These are phyloP conservation scores for Ustilago xerochloae DNA, from an alignment of 1,284 basidiomycete genomes.

Conservation along the genomic window DNA sequence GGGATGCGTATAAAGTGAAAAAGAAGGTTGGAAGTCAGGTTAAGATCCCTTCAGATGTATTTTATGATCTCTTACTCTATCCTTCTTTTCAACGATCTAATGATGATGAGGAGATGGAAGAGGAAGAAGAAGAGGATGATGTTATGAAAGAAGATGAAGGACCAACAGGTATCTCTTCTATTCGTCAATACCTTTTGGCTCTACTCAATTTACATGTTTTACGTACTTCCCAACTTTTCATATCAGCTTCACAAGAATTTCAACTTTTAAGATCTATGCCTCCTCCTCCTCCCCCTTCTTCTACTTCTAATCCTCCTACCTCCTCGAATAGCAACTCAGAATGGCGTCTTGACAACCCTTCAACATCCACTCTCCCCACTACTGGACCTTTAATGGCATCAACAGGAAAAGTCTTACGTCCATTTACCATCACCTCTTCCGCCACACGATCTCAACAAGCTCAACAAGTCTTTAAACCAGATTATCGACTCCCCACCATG, in stretches of 20 bases:
- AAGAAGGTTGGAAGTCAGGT: background rate
- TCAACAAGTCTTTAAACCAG: constrained; percentile 84
- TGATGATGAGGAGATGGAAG: constrained; percentile 42
- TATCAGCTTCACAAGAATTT: constrained; percentile 54
- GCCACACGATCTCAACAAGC: constrained; percentile 73
- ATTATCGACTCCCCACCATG: constrained; percentile 93
- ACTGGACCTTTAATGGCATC: constrained; percentile 56
- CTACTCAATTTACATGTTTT: constrained; percentile 59
- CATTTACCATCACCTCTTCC: constrained; percentile 59
- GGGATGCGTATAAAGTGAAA: constrained; percentile 29
- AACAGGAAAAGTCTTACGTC: constrained; percentile 60
- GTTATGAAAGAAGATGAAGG: background rate
- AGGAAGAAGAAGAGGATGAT: constrained; percentile 46
- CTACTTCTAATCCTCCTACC: background rate
- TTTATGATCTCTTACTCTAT: constrained; percentile 48
- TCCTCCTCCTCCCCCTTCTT: constrained; percentile 11
- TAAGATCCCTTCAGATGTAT: constrained; percentile 28
- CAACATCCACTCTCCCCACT: constrained; percentile 1
- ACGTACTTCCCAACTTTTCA: constrained; percentile 23
- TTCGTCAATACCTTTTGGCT: constrained; percentile 59
- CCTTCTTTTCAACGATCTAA: background rate
- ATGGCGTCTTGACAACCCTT: constrained; percentile 58
- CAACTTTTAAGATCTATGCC: constrained; percentile 57
- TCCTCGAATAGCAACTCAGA: background rate
- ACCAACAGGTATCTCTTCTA: constrained; percentile 25